These are phyloP conservation scores for Pseudogymnoascus sp. DNA, from an alignment of 2,329 filamentous ascomycete species.

Conservation along the genomic window DNA sequence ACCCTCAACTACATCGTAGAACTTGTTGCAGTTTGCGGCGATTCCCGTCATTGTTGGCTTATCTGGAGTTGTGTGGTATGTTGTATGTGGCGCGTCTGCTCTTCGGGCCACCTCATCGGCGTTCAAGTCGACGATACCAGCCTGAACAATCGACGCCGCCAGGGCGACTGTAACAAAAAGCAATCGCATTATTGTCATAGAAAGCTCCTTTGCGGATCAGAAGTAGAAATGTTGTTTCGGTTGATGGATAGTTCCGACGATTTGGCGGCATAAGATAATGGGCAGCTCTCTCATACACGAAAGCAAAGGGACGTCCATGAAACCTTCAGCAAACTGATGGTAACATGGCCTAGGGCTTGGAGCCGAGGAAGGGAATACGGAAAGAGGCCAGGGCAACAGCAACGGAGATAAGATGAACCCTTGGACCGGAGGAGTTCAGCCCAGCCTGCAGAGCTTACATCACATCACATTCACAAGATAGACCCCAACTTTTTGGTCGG, in stretches of 20 bases:
- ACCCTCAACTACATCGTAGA: conserved; percentile 15
- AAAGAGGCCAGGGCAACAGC: background rate
- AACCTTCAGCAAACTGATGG: background rate
- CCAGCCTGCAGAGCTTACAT: background rate
- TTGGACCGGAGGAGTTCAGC: background rate
- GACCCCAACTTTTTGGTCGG: background rate
- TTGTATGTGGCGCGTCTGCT: conserved; percentile 1
- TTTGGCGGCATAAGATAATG: background rate
- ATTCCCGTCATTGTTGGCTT: conserved; percentile 20
- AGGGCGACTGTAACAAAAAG: background rate
- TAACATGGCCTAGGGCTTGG: background rate
- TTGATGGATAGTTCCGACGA: background rate
- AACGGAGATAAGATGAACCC: background rate
- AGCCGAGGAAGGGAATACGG: background rate
- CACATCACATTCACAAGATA: background rate
- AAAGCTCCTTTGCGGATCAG: background rate
- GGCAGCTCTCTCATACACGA: background rate
- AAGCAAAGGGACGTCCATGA: background rate
- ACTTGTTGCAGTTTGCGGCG: conserved; percentile 13
- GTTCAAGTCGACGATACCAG: conserved; percentile 1
- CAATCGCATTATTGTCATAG: background rate
- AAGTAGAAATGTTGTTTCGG: background rate
- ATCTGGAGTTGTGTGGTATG: conserved; percentile 2
- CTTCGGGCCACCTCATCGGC: background rate
- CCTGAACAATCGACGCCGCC: background rate